phyloP scores from a whole-genome alignment of 1,139 yeast genomes.

The Barnettozyma hawaiiensis region DNA sequence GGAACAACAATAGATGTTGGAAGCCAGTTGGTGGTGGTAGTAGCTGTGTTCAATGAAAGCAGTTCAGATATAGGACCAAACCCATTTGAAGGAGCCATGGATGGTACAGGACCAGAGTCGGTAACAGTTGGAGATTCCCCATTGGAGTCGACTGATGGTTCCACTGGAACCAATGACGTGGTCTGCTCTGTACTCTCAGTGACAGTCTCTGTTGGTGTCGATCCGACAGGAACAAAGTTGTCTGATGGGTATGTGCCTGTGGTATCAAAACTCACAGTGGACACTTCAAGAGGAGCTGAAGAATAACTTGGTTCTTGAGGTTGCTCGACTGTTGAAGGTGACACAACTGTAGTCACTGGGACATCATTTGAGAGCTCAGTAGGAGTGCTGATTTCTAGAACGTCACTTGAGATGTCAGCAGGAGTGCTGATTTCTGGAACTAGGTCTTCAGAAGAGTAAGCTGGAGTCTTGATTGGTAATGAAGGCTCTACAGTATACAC shows the following conservation, averaged over 20 bases:
- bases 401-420: background rate
- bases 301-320: background rate
- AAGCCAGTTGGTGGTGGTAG: slow-evolving; percentile 25
- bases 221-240: background rate
- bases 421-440: background rate
- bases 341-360: background rate
- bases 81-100: background rate
- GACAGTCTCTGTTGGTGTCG: background rate
- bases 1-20: slow-evolving; percentile 30
- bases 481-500: background rate
- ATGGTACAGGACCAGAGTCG: background rate
- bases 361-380: background rate
- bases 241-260: background rate
- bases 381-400: background rate
- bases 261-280: background rate
- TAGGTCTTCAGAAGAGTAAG: background rate
- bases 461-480: background rate
- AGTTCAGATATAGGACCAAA: background rate
- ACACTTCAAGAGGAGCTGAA: background rate
- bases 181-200: background rate
- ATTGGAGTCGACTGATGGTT: background rate
- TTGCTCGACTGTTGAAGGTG: background rate
- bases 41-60: slow-evolving; percentile 8
- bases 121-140: background rate
- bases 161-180: background rate